A percentile compares a stretch with the other conserved stretches of the same genome.
phyloP scores from a whole-genome alignment of 2,329 filamentous ascomycete genomes.

The Pleomassaria siparia region DNA sequence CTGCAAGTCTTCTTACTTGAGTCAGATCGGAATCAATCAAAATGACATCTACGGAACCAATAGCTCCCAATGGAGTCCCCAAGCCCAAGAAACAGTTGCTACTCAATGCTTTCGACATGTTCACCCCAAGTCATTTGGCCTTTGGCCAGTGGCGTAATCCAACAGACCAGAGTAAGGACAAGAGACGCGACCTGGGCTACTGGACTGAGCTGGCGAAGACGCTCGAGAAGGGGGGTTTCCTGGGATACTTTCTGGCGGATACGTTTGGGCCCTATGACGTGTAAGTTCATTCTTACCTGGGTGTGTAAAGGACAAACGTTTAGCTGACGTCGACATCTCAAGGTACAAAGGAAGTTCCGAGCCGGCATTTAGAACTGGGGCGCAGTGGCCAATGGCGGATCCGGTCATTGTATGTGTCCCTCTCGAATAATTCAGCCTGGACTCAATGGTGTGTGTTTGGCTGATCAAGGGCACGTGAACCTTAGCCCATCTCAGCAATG shows the following conservation, averaged over 20 bases:
- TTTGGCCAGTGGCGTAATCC: slow-evolving; percentile 18
- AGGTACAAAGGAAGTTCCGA: slow-evolving; percentile 41
- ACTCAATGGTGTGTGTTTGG: no score
- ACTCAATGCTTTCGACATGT: slow-evolving; percentile 43
- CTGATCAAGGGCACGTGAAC: not conserved
- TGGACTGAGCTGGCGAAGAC: slow-evolving; percentile 34
- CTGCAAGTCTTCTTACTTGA: no score
- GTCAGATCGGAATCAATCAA: no score
- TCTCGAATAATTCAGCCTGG: not conserved
- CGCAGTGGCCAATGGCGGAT: slow-evolving; percentile 69
- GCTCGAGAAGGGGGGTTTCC: slow-evolving; percentile 31
- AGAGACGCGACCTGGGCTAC: slow-evolving; percentile 20
- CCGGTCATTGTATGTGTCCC: slow-evolving; percentile 45
- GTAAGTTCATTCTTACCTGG: no score
- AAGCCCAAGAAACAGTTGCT: slow-evolving; percentile 37
- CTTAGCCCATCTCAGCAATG: slow-evolving; percentile 62
- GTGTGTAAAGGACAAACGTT: no score
- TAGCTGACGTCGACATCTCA: slow-evolving; percentile 41
- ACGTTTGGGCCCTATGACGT: slow-evolving; percentile 66
- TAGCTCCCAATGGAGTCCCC: not conserved
- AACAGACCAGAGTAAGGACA: slow-evolving; percentile 14
- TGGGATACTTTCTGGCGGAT: slow-evolving; percentile 39
- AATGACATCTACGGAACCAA: not conserved
- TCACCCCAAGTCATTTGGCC: slow-evolving; percentile 9
- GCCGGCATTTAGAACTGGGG: slow-evolving; percentile 60